phyloP scores from a whole-genome alignment of 139 green algal genomes.

The Micromonas commoda region DNA sequence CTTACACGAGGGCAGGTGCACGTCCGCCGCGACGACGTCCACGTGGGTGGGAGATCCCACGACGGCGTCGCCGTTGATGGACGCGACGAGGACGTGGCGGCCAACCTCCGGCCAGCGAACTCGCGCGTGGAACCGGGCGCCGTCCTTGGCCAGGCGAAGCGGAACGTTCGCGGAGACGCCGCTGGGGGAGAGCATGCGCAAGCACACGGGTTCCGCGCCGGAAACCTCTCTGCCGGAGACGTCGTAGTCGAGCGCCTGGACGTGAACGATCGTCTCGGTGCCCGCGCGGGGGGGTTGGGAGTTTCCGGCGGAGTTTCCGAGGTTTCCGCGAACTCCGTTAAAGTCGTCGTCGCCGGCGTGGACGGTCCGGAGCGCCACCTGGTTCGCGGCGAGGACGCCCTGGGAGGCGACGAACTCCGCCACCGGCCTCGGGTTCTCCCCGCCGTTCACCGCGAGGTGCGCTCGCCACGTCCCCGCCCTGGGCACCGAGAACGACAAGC shows the following conservation, averaged over 20 bases:
- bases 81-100: not conserved
- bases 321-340: no score
- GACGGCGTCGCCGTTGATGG: slow-evolving; percentile 6
- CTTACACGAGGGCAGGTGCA: not conserved
- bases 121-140: not conserved
- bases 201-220: slow-evolving; percentile 6
- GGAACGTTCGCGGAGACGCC: slow-evolving; percentile 9
- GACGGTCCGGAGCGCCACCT: no score
- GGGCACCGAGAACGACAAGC: not conserved
- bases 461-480: not conserved
- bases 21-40: not conserved
- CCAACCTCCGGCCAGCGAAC: slow-evolving; percentile 19
- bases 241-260: slow-evolving; percentile 7
- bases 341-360: no score
- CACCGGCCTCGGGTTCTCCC: not conserved
- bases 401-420: not conserved
- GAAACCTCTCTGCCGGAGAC: not conserved
- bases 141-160: slow-evolving; percentile 1
- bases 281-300: no score
- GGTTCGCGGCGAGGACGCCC: no score
- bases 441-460: not conserved
- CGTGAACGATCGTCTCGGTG: not conserved
- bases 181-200: slow-evolving; percentile 3
- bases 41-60: not conserved
- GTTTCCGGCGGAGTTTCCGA: no score